Evolutionary conservation across 768 basidiomycete species (phyloP), one percentile per base, ranked within the genome.

Genomic region (Leccinellum albellum): DNA sequence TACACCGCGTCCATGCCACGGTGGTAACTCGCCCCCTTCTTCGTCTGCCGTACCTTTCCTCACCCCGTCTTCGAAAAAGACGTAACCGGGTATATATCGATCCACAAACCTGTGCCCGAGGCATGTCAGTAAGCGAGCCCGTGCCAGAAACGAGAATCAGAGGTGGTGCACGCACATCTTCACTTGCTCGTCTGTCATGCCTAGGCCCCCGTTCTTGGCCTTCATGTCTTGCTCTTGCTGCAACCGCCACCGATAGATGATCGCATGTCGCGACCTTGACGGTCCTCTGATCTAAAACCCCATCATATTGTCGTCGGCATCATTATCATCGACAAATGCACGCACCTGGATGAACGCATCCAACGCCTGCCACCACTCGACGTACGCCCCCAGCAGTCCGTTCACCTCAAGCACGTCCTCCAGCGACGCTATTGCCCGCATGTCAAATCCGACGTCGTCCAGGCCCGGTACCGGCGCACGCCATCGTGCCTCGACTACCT

Each of bases 161-260:
- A 33, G 5, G 14, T 0, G 35, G 40, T 15, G 44, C 51, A 67
- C 71, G 46, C 60, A 79, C 79, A 76, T 66, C 64, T 85, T 86
- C 63, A 86, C 83, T 78, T 94, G 72, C 6, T 80, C 84, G 64
- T 96, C 94, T 0, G 85, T 78, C 96, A 98, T 97, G 4, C 95
- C 95, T 31, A 76, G 76, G 6, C 93, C 94, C 35, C 92, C 93
- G 60, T 94, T 96, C 46, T 67, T 67, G 4, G 83, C 77, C 70
- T 94, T 96, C 93, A 97, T 95, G 57, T 82, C 66, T 57, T 88
- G 91, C 64, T 98, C 95, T 72, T 97, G 94, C 68, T 97, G 79
- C 35, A 91, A 70, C 15, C 96, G 78, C 96, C 96, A 98, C 59
- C 80, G 79, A 74, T 95, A 97, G 17, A 97, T 80, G 55, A 87